These are phyloP conservation scores for Penicillium canescens DNA, from an alignment of 495 filamentous ascomycete species.

Conservation along the genomic window DNA sequence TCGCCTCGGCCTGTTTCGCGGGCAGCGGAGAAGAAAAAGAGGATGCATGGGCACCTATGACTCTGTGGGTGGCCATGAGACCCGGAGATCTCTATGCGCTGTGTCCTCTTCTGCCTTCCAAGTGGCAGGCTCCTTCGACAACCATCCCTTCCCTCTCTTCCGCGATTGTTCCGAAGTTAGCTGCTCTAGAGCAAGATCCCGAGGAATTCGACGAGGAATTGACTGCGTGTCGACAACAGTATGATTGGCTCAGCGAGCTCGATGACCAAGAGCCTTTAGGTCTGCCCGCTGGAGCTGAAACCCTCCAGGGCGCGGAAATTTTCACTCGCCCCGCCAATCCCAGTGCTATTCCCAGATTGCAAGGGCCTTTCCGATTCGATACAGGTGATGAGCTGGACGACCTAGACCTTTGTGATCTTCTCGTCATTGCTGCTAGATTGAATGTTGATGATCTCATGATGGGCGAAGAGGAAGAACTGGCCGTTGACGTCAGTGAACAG, in stretches of 20 bases:
- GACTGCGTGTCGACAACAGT: slow-evolving; percentile 59
- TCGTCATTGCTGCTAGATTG: slow-evolving; percentile 54
- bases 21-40: slow-evolving; percentile 62
- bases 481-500: slow-evolving; percentile 52
- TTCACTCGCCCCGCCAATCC: slow-evolving; percentile 70
- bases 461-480: slow-evolving; percentile 51
- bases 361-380: slow-evolving; percentile 80
- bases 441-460: slow-evolving; percentile 53
- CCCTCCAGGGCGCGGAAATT: slow-evolving; percentile 60
- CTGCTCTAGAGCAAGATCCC: slow-evolving; percentile 58
- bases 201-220: slow-evolving; percentile 54
- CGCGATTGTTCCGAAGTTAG: slow-evolving; percentile 66
- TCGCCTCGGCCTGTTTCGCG: slow-evolving; percentile 81
- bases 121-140: slow-evolving; percentile 75
- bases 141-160: slow-evolving; percentile 76
- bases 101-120: slow-evolving; percentile 81
- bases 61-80: slow-evolving; percentile 86
- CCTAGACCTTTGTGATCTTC: slow-evolving; percentile 65
- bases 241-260: slow-evolving; percentile 80
- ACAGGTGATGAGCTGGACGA: slow-evolving; percentile 65
- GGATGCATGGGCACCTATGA: slow-evolving; percentile 87
- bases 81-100: slow-evolving; percentile 87
- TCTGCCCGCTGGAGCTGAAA: slow-evolving; percentile 20
- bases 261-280: slow-evolving; percentile 69
- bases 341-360: slow-evolving; percentile 72